Evolutionary conservation across 768 basidiomycete genomes (phyloP), one percentile per base, ranked within the genome.

Genomic region (Tubosaeta sp.): DNA sequence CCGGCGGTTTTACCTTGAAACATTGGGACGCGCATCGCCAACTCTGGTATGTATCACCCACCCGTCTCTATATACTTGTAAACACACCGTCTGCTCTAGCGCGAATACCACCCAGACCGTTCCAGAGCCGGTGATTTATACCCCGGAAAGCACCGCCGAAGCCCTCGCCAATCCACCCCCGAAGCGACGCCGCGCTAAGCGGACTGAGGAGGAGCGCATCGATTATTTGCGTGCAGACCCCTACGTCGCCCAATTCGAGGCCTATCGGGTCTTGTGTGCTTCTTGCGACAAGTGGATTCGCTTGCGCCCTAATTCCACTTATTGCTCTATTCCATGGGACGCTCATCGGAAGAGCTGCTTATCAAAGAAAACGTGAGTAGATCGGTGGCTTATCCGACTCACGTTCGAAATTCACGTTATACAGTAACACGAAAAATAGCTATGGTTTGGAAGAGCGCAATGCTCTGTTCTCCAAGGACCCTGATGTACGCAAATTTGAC

Each of bases 251-350:
- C 76, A 85, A 57, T 87, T 87, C 62, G 87, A 90, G 68, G 80
- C 88, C 0, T 89, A 89, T 63, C 78, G 87, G 10, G 86, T 90
- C 30, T 75, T 89, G 10, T 90, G 88, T 66, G 84, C 82, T 41
- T 81, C 78, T 5, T 91, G 88, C 69, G 83, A 89, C 66, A 90
- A 88, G 64, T 90, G 88, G 88, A 89, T 90, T 55, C 77, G 89
- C 14, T 73, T 90, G n/a, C 77, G 88, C 8, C 87, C 87, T 39
- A 91, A 91, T 65, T 90, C 87, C 48, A 90, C 87, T 0, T 91
- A 89, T 59, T 91, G 88, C 61, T 86, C 83, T n/a, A 90, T 90
- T 48, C 88, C 88, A 0, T 90, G 88, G 88, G 87, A 90, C 62
- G 87, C 88, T 3, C 88, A 90, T 61, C 73, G 88, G 36, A 90